Percentiles rank a stretch among this genome's conserved stretches.
Conservation (phyloP, 352 stramenopile species). For the Phytophthora sojae region DNA sequence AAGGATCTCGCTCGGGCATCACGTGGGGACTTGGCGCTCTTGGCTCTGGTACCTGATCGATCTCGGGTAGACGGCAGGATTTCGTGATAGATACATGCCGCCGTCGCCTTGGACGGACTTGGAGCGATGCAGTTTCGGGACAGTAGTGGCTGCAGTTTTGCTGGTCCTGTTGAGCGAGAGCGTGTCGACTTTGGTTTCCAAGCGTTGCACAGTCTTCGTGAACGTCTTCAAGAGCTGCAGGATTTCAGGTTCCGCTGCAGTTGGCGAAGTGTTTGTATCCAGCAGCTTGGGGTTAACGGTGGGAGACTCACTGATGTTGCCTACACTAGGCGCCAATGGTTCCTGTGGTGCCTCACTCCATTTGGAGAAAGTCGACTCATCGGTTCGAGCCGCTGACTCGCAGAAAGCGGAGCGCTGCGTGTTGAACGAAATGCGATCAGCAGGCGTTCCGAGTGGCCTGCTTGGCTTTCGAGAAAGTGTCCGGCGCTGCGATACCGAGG, state of each 20-base stretch:
- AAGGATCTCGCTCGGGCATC: not conserved
- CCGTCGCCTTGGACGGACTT: not conserved
- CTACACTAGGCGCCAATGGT: not conserved
- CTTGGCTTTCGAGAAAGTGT: not conserved
- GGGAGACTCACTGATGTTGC: not conserved
- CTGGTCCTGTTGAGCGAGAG: not conserved
- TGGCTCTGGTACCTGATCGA: not conserved
- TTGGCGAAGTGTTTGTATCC: not conserved
- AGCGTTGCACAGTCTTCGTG: not conserved
- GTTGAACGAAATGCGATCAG: not conserved
- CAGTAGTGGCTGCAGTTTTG: not conserved
- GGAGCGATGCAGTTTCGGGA: not conserved
- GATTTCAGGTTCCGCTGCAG: not conserved
- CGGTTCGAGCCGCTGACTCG: not conserved
- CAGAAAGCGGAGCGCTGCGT: not conserved
- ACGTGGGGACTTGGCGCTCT: not conserved
- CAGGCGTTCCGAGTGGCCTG: not conserved
- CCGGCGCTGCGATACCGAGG: not conserved
- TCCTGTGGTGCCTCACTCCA: conserved; percentile 1
- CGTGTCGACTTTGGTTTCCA: not conserved
- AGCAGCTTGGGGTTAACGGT: not conserved
- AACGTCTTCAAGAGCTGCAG: not conserved
- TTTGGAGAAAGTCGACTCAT: not conserved
- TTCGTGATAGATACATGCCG: not conserved
- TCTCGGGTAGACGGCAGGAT: not conserved